Evolutionary conservation across 2,329 filamentous ascomycete genomes (phyloP).

Genomic region (Xylaria sp.): DNA sequence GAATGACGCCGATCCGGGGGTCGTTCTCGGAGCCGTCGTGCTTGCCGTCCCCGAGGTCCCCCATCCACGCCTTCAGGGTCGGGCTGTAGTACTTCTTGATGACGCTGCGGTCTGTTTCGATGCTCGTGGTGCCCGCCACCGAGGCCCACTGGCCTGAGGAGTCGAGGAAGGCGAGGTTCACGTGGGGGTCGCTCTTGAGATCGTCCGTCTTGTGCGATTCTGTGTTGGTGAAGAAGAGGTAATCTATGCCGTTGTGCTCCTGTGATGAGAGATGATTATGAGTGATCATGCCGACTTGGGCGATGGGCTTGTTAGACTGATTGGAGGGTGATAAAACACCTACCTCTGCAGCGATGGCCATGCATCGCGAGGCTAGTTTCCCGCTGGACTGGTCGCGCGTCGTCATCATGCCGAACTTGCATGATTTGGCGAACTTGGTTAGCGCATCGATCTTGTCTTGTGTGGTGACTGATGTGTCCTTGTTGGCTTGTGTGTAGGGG

Average conservation of each 20-base stretch:
- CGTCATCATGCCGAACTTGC: conserved; percentile 91
- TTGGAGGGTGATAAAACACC: no score
- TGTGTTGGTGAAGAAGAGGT: conserved; percentile 91
- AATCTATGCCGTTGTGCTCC: conserved; percentile 79
- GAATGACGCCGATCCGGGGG: conserved; percentile 81
- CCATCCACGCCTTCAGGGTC: conserved; percentile 81
- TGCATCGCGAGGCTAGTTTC: conserved; percentile 78
- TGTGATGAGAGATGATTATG: conserved; percentile 43
- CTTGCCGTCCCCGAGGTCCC: conserved; percentile 80
- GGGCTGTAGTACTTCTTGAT: conserved; percentile 79
- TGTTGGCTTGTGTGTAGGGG: conserved; percentile 78
- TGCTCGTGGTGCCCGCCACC: conserved; percentile 72
- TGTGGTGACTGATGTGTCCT: conserved; percentile 65
- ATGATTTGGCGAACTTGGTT: conserved; percentile 69
- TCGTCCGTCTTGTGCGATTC: conserved; percentile 89
- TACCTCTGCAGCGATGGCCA: conserved; percentile 83
- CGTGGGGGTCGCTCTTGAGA: conserved; percentile 70
- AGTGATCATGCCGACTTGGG: neutral
- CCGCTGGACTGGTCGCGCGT: conserved; percentile 70
- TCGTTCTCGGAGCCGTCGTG: conserved; percentile 85
- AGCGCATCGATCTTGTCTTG: conserved; percentile 80
- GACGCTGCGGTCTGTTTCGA: conserved; percentile 71
- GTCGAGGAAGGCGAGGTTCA: conserved; percentile 85
- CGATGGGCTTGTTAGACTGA: no score
- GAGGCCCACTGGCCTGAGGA: conserved; percentile 83